A percentile compares a stretch with the other conserved stretches of the same genome.
Conservation (phyloP, 306 rosid genomes). For the Glycine latifolia region DNA sequence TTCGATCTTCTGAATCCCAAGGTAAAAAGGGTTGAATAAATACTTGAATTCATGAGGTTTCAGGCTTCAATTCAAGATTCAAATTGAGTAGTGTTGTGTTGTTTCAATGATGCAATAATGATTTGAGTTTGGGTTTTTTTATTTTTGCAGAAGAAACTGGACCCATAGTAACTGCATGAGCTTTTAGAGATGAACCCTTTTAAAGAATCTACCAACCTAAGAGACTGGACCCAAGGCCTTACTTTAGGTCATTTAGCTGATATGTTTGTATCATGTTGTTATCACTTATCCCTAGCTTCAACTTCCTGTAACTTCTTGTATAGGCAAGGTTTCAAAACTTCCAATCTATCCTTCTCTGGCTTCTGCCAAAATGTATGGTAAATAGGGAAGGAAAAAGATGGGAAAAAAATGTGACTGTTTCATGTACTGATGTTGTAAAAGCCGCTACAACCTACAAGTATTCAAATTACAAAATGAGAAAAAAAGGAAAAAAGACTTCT, state of each 20-base stretch:
- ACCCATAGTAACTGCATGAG: constrained; percentile 51
- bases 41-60: neutral
- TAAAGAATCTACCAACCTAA: constrained; percentile 49
- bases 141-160: constrained; percentile 50
- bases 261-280: constrained; percentile 29
- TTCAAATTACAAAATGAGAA: constrained; percentile 33
- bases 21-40: constrained; percentile 39
- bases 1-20: constrained; percentile 54
- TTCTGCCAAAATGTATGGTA: too few species aligned
- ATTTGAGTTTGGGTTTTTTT: neutral
- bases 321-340: constrained; percentile 56
- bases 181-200: constrained; percentile 49
- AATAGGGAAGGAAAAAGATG: constrained; percentile 41
- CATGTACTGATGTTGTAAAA: constrained; percentile 45
- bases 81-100: neutral
- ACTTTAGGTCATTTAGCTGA: constrained; percentile 41
- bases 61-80: constrained; percentile 22
- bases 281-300: constrained; percentile 47
- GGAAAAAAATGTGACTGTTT: constrained; percentile 25
- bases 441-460: constrained; percentile 18
- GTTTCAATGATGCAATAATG: neutral
- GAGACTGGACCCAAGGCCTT: constrained; percentile 42
- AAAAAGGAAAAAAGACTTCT: neutral
- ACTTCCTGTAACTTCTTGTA: constrained; percentile 62
- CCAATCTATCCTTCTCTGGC: constrained; percentile 31